Base-by-base conservation (phyloP, 23 red algal species). In the Pyropia haitanensis region DNA sequence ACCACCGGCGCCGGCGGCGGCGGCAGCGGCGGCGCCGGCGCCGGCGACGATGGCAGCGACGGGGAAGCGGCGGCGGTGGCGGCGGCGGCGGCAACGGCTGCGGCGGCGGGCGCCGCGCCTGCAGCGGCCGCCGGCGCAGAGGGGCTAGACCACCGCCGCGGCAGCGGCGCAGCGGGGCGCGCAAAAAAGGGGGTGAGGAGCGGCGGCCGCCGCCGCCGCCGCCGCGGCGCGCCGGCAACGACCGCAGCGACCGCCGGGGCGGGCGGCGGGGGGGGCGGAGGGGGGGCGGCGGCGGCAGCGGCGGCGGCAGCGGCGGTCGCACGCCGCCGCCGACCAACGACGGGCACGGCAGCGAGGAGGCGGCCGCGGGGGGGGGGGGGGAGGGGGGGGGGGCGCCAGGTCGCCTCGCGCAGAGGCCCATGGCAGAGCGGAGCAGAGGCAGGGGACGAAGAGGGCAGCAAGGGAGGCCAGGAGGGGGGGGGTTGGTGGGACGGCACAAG, bases 311-410 rank as follows among this genome's bases (percentile, higher is more conserved):
- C 27, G 56, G 31, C 19, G 63, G 0, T 10, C 23, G 44, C 20
- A 67, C 54, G 67, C 10, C 61, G 54, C 32, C 56, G 52, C 68
- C 65, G 61, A 14, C 53, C 30, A 9, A 53, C n/a, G 23, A 58
- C 17, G 33, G 26, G 28, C 5, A 74, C 28, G 54, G 61, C 61
- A 18, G 14, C 13, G 21, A 33, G 56, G 56, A 17, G 70, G 56
- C 21, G 49, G 5, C 17, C 15, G 65, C 17, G 65, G 17, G 65
- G 65, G 6, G 33, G 16, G 17, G 44, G 16, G 65, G 28, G 19
- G 19, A 39, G 65, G 33, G 18, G 17, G 32, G 39, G 3, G 10
- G 22, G 5, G 27, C 46, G 65, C 2, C 16, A 46, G 17, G 27
- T n/a, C 2, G 65, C 5, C n/a, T 46, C 14, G 44, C 46, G 14